Evolutionary conservation across 2,329 filamentous ascomycete genomes (phyloP), one percentile per base, ranked within the genome.

Genomic region (Trichoderma asperellum): DNA sequence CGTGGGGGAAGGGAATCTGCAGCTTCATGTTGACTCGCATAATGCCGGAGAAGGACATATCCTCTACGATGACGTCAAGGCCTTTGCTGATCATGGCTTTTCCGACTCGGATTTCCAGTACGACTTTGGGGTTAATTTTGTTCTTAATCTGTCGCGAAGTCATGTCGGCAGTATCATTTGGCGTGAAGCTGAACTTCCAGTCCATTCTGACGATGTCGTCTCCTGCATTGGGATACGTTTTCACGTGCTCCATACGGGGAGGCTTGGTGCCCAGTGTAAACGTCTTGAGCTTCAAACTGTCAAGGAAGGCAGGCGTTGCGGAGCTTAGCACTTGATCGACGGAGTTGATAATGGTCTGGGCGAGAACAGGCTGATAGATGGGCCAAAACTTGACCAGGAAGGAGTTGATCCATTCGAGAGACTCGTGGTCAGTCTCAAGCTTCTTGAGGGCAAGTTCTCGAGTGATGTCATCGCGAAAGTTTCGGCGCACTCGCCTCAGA

Each of bases 381-480:
- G 96, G 96, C 96, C 96, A 99, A 83, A 99, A 99, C 79, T 99
- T 99, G 82, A 96, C 89, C 75, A 99, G 79, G 83, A 99, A 99
- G 75, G 93, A 97, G 85, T 99, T 99, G 80, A 99, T 98, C 96
- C 96, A 99, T 80, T 99, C 96, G 60, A 99, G 84, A 68, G 92
- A 96, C 81, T 99, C 96, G 32, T 89, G 89, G 74, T 99, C 96
- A 10, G 90, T 96, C 75, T 98, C 96, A 66, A 99, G 84, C 75
- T 87, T 92, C 80, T 91, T 91, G 80, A 97, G 92, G 14, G 91
- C 90, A 85, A 97, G 86, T 79, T 97, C 94, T 66, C 96, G 91
- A 70, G 91, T 91, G 73, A 99, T 88, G 77, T 99, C 96, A 81
- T 99, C 96, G 70, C 95, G 90, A 80, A 97, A 97, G 80, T 99